Percentiles rank a stretch among this genome's conserved stretches.
phyloP scores from a whole-genome alignment of 768 basidiomycete species.

The Rhodotorula toruloides region DNA sequence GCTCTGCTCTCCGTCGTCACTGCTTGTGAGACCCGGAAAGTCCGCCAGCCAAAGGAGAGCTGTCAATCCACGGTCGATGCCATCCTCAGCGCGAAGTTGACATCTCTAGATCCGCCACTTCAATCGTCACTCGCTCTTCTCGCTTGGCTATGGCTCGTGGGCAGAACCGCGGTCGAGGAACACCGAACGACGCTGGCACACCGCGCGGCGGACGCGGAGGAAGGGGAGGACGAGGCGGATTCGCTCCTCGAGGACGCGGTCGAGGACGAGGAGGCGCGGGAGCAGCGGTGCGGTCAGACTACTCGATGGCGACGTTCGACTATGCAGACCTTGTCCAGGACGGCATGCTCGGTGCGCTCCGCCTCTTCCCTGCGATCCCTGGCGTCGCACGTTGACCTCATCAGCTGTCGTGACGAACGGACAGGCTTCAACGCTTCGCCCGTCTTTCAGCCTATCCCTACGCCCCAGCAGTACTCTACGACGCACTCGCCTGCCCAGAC shows the following conservation, averaged over 20 bases:
- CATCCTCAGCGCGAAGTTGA: too few species aligned
- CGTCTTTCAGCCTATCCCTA: not conserved
- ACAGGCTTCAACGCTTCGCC: slow-evolving; percentile 26
- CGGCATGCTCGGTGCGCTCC: slow-evolving; percentile 22
- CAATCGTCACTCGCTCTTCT: not conserved
- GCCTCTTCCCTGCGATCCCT: not conserved
- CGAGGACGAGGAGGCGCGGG: slow-evolving; percentile 11
- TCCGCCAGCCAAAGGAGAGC: too few species aligned
- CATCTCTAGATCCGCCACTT: not conserved
- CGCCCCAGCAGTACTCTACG: not conserved
- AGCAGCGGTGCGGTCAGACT: not conserved
- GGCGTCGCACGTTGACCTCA: not conserved
- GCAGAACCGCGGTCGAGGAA: not conserved
- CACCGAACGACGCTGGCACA: not conserved
- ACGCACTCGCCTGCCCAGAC: not conserved
- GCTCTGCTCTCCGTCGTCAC: too few species aligned
- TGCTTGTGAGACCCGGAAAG: too few species aligned
- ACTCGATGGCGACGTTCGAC: slow-evolving; percentile 23
- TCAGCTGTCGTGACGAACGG: not conserved
- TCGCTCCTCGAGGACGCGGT: too few species aligned
- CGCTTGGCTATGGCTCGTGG: not conserved
- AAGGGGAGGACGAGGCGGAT: slow-evolving; percentile 8
- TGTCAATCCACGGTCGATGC: too few species aligned
- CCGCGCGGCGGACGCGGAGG: not conserved
- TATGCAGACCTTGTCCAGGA: slow-evolving; percentile 20